Base-by-base conservation (phyloP, 257 asterid species). In the Solanum ossicruentum region DNA sequence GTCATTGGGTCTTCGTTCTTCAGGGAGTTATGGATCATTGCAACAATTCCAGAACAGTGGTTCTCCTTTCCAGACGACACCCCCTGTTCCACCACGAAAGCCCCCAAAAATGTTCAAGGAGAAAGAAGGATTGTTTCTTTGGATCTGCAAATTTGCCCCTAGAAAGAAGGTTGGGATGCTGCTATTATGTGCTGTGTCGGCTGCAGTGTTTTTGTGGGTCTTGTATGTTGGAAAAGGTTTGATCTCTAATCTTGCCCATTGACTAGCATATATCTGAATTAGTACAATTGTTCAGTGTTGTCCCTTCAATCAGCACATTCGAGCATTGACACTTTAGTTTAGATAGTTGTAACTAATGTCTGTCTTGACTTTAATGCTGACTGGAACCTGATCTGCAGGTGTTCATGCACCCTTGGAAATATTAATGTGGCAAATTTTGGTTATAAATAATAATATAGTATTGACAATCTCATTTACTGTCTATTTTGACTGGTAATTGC, bases 1-100 rank as follows among this genome's bases (percentile, higher is more conserved):
- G 96, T 96, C 98, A 92, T 91, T 95, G 93, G 96, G 98, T 90
- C 94, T 96, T 89, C 95, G 99, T 91, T 85, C 99, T 88, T 96
- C 98, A 18, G 98, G 97, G 85, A 96, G 98, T 92, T 95, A 93
- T 94, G 99, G 99, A 69, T 96, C 98, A 85, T 89, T 96, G 92
- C 98, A 86, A 60, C 90, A 90, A 84, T 72, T 90, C 70, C 98
- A 93, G 89, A 91, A 89, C 86, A 88, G 90, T 75, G 73, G 89
- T n/a, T 86, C 88, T 84, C 92, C 95, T 58, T 86, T 85, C 84
- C 97, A 93, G 86, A 39, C 86, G 49, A 87, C 98, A 0, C 95
- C 95, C 8, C 93, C 92, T 83, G 36, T 91, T 32, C 39, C 93
- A 57, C 52, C 86, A 39, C 83, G 99, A 83, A 95, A 94, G 87